These are phyloP conservation scores for Termitomyces sp. DNA, from an alignment of 768 basidiomycete species.

Conservation along the genomic window DNA sequence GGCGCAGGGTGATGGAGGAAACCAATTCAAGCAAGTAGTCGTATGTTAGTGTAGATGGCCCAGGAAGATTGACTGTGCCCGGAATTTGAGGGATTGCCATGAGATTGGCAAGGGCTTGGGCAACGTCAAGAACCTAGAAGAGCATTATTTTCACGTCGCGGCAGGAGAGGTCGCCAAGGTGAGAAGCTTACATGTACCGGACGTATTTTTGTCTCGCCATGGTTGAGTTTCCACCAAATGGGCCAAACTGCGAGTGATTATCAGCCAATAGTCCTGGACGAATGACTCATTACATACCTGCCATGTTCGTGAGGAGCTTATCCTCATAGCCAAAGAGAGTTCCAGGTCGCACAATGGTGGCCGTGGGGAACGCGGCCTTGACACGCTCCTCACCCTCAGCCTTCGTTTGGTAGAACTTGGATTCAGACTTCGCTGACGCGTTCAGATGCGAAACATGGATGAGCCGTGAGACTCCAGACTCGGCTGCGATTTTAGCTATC, in stretches of 20 bases:
- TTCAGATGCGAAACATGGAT: slow-evolving; percentile 96
- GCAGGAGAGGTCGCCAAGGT: slow-evolving; percentile 6
- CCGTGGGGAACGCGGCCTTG: slow-evolving; percentile 72
- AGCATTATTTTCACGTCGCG: slow-evolving; percentile 16
- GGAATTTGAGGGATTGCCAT: slow-evolving; percentile 55
- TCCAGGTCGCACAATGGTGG: slow-evolving; percentile 85
- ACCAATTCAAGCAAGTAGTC: slow-evolving; percentile 79
- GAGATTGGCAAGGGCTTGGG: slow-evolving; percentile 82
- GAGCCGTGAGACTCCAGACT: slow-evolving; percentile 74
- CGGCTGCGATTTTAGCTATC: slow-evolving; percentile 79
- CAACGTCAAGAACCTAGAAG: slow-evolving; percentile 83
- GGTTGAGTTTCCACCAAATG: slow-evolving; percentile 91
- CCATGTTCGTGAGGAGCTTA: slow-evolving; percentile 87
- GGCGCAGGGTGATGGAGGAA: slow-evolving; percentile 71
- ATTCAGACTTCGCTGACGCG: slow-evolving; percentile 71
- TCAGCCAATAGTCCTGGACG: slow-evolving; percentile 11
- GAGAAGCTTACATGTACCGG: slow-evolving; percentile 77
- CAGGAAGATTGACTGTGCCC: slow-evolving; percentile 77
- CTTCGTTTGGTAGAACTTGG: slow-evolving; percentile 84
- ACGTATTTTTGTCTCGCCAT: slow-evolving; percentile 78
- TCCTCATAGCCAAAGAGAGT: slow-evolving; percentile 94
- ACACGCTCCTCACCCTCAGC: slow-evolving; percentile 87
- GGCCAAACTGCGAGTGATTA: slow-evolving; percentile 61
- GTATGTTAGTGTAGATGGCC: slow-evolving; percentile 80
- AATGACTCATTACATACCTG: slow-evolving; percentile 50